A percentile compares a stretch with the other conserved stretches of the same genome.
Evolutionary conservation across 2,329 filamentous ascomycete genomes (phyloP).

Genomic region (Paecilomyces niveus): DNA sequence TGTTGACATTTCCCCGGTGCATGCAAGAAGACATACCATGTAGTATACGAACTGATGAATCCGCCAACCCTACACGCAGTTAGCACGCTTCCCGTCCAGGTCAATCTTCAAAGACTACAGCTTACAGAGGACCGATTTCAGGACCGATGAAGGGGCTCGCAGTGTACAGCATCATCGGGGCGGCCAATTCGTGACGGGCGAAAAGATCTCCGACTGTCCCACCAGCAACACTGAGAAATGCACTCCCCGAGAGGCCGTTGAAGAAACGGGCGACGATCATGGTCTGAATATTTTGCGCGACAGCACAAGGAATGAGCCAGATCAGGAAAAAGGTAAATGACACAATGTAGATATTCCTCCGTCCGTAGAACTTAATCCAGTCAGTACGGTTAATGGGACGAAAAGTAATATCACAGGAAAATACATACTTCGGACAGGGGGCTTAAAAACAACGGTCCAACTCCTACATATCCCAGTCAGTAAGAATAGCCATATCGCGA

Average conservation of each 20-base stretch:
- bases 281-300: conserved; percentile 73
- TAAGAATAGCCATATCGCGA: conserved; percentile 23
- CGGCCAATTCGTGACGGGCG: conserved; percentile 58
- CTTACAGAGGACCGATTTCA: conserved; percentile 48
- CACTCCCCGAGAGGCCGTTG: conserved; percentile 39
- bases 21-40: conserved; percentile 44
- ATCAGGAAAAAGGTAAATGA: conserved; percentile 70
- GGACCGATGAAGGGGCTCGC: conserved; percentile 54
- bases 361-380: conserved; percentile 62
- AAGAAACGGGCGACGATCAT: conserved; percentile 74
- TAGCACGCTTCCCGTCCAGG: conserved; percentile 2
- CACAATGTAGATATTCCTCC: conserved; percentile 70
- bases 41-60: conserved; percentile 69
- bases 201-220: conserved; percentile 83
- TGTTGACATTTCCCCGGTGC: background rate
- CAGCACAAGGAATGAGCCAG: conserved; percentile 74
- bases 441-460: conserved; percentile 57
- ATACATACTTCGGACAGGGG: conserved; percentile 52
- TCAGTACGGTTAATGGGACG: conserved; percentile 2
- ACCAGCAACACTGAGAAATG: conserved; percentile 63
- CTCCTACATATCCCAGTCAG: conserved; percentile 19
- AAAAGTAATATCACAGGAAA: background rate
- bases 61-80: conserved; percentile 49
- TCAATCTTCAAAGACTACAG: background rate
- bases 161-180: conserved; percentile 78